These are phyloP conservation scores for Plasmodium fragile DNA, from an alignment of 169 alveolate species.

Conservation along the genomic window DNA sequence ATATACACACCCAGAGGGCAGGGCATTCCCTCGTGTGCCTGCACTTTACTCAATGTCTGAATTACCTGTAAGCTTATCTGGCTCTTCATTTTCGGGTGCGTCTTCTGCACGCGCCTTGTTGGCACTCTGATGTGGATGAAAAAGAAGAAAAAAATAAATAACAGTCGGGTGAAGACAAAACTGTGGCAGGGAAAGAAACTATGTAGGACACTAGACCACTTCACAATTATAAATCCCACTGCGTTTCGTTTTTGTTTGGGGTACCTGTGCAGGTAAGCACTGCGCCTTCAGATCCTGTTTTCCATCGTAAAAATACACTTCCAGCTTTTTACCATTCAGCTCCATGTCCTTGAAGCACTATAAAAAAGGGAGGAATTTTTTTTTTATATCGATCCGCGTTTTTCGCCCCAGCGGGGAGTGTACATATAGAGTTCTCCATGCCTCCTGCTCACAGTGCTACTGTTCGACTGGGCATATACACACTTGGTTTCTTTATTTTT, in stretches of 20 bases:
- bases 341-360: constrained; percentile 85
- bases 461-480: background rate
- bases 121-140: constrained; percentile 8
- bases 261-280: constrained; percentile 79
- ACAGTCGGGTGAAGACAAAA: background rate
- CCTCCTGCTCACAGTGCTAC: background rate
- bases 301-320: constrained; percentile 91
- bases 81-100: background rate
- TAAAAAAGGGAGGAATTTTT: constrained; percentile 67
- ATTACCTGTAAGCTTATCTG: constrained; percentile 22
- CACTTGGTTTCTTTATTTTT: background rate
- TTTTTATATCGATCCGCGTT: background rate
- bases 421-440: background rate
- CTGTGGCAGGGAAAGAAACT: background rate
- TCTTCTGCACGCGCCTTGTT: background rate
- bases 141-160: background rate
- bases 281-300: constrained; percentile 89
- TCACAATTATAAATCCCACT: background rate
- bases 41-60: background rate
- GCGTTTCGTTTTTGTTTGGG: background rate
- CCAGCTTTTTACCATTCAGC: constrained; percentile 86
- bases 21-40: background rate
- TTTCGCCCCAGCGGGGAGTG: background rate
- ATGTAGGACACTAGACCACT: background rate
- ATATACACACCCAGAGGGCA: background rate